These are phyloP conservation scores for Canavalia gladiata DNA, from an alignment of 306 rosid genomes.

Conservation along the genomic window DNA sequence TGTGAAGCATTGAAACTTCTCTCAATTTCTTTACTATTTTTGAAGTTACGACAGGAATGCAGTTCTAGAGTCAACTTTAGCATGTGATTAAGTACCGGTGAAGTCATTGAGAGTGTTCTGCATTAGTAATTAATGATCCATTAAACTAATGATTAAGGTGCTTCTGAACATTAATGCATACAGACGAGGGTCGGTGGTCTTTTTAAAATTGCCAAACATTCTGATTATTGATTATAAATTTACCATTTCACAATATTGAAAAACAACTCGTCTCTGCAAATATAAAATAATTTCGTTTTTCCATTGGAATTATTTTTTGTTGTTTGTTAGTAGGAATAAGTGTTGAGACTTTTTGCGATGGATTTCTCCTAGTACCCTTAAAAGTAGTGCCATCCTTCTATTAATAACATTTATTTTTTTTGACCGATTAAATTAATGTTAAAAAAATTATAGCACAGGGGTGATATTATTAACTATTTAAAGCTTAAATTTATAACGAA, in stretches of 20 bases:
- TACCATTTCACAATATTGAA: background rate
- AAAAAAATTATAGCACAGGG: background rate
- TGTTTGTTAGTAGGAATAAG: background rate
- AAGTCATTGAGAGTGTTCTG: constrained; percentile 46
- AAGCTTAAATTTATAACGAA: background rate
- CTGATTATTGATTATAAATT: constrained; percentile 42
- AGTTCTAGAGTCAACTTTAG: constrained; percentile 65
- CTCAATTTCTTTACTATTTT: constrained; percentile 7
- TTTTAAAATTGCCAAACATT: constrained; percentile 54
- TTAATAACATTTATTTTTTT: background rate
- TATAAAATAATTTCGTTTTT: constrained; percentile 19
- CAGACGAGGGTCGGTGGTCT: constrained; percentile 54
- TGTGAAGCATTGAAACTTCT: background rate
- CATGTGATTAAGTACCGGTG: constrained; percentile 56
- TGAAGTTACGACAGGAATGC: constrained; percentile 26
- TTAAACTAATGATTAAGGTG: constrained; percentile 40
- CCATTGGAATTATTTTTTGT: constrained; percentile 6
- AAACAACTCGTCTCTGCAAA: background rate
- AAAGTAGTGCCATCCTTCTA: background rate
- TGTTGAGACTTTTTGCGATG: constrained; percentile 11
- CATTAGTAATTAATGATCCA: constrained; percentile 24
- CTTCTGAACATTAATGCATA: constrained; percentile 45
- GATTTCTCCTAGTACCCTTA: background rate
- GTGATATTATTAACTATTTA: background rate
- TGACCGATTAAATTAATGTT: background rate